Percentiles rank a stretch among this genome's conserved stretches.
phyloP scores from a whole-genome alignment of 495 filamentous ascomycete genomes.

The Rusavskia elegans region DNA sequence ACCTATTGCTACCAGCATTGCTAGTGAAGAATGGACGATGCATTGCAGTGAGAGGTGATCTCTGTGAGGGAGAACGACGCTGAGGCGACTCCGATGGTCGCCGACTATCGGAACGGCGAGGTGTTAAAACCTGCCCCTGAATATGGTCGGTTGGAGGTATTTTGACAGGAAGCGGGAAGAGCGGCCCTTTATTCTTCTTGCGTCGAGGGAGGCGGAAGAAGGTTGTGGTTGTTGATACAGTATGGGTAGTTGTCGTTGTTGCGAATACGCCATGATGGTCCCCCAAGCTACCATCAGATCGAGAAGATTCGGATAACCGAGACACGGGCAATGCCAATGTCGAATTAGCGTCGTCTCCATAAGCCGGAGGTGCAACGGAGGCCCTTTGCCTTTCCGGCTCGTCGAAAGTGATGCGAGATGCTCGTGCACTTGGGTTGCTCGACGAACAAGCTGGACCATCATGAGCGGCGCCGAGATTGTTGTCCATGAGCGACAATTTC shows the following conservation, averaged over 20 bases:
- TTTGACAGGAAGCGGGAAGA: constrained; percentile 79
- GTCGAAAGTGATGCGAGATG: constrained; percentile 45
- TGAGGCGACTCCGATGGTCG: constrained; percentile 7
- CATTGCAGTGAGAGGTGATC: constrained; percentile 17
- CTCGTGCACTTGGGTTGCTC: constrained; percentile 25
- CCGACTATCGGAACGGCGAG: constrained; percentile 6
- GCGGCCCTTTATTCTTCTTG: constrained; percentile 63
- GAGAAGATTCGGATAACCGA: constrained; percentile 78
- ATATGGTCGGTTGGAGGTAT: constrained; percentile 18
- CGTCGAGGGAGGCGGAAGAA: constrained; percentile 72
- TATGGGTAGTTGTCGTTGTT: constrained; percentile 47
- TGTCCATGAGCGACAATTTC: constrained; percentile 5
- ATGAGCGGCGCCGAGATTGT: neutral
- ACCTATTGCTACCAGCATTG: constrained; percentile 21
- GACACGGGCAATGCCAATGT: constrained; percentile 50
- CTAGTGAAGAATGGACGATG: constrained; percentile 18
- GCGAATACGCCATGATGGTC: constrained; percentile 56
- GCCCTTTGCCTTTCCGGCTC: constrained; percentile 47
- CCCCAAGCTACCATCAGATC: constrained; percentile 73
- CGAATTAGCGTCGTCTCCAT: constrained; percentile 49
- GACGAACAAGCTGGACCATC: neutral
- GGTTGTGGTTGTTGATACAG: constrained; percentile 45
- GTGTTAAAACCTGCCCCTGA: constrained; percentile 9
- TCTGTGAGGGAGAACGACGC: constrained; percentile 8
- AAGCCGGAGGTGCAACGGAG: constrained; percentile 39